These are phyloP conservation scores for Cucumis cinereus DNA, from an alignment of 306 rosid genomes.

Conservation along the genomic window DNA sequence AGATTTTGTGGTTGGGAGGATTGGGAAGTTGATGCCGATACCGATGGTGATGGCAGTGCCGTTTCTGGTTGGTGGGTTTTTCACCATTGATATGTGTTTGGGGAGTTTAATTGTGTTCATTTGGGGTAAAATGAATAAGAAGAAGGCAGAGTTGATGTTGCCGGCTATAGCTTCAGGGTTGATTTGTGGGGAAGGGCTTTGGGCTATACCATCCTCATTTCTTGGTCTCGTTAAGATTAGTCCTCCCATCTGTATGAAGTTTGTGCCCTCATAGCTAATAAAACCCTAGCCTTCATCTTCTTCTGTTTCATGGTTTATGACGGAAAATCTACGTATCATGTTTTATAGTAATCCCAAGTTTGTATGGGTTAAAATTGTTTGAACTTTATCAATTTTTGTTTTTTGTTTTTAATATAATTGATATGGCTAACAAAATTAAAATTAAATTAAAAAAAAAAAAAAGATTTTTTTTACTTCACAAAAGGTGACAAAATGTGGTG, in stretches of 20 bases:
- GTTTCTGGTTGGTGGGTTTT: conserved; percentile 78
- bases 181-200: conserved; percentile 91
- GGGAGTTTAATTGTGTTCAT: conserved; percentile 55
- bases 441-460: too few relatives aligned
- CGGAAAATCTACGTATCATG: too few relatives aligned
- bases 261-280: conserved; percentile 29
- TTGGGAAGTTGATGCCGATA: conserved; percentile 80
- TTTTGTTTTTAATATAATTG: too few relatives aligned
- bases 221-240: conserved; percentile 68
- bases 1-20: conserved; percentile 32
- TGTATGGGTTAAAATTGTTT: too few relatives aligned
- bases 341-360: too few relatives aligned
- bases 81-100: conserved; percentile 64
- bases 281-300: too few relatives aligned
- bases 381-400: too few relatives aligned
- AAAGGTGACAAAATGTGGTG: too few relatives aligned
- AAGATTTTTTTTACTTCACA: too few relatives aligned
- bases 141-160: conserved; percentile 52
- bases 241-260: conserved; percentile 91
- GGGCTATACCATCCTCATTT: conserved; percentile 81
- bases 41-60: conserved; percentile 94
- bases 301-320: too few relatives aligned
- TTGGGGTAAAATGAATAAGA: conserved; percentile 38
- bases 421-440: too few relatives aligned
- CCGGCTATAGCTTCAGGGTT: conserved; percentile 85